phyloP scores from a whole-genome alignment of 129 eudicot species.

The Artemisia tridentata region DNA sequence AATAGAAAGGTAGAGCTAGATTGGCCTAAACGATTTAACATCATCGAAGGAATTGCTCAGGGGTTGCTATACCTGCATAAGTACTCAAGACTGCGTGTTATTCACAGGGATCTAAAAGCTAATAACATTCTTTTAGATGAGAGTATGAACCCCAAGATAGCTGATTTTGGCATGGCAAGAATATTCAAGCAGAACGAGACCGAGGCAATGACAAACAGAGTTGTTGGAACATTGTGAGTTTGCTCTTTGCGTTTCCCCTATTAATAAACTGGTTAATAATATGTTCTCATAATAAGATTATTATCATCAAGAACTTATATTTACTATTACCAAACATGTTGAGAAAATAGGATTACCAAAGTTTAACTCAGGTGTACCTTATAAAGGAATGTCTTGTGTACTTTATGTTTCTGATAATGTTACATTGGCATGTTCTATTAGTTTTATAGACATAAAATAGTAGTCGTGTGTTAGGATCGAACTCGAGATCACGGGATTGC shows the following conservation, averaged over 20 bases:
- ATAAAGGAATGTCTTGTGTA: too few species aligned
- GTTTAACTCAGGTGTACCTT: background rate
- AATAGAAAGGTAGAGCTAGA: conserved; percentile 20
- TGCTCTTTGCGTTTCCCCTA: background rate
- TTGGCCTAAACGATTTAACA: conserved; percentile 44
- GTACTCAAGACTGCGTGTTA: conserved; percentile 53
- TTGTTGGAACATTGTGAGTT: conserved; percentile 61
- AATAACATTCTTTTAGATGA: conserved; percentile 48
- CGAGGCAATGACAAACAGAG: conserved; percentile 40
- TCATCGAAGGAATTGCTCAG: conserved; percentile 46
- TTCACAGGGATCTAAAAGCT: conserved; percentile 61
- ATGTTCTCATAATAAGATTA: too few species aligned
- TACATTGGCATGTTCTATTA: background rate
- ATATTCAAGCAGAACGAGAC: conserved; percentile 39
- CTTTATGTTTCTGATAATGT: too few species aligned
- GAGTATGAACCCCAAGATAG: conserved; percentile 52
- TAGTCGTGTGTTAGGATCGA: too few species aligned
- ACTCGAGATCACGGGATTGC: too few species aligned
- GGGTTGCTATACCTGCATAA: conserved; percentile 58
- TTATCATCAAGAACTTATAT: too few species aligned
- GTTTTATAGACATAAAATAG: too few species aligned
- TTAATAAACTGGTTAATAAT: too few species aligned
- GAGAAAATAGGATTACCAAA: too few species aligned
- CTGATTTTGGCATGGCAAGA: conserved; percentile 69
- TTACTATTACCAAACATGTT: too few species aligned